Evolutionary conservation across 805 yeast genomes (phyloP), one percentile per base, ranked within the genome.

Genomic region (Yarrowia bubula): DNA sequence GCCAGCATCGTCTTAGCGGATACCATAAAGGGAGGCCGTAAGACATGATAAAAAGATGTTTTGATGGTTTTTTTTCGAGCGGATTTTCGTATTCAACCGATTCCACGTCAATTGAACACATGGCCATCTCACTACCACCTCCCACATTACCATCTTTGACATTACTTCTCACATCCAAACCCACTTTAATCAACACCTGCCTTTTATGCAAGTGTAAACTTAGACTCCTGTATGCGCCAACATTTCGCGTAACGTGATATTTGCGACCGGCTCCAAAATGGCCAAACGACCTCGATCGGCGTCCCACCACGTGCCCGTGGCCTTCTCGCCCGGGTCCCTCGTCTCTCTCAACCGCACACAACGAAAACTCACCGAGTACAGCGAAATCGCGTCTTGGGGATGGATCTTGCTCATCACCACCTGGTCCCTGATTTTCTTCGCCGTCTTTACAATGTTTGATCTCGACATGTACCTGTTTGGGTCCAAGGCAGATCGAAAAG

Each of bases 351-450:
- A 55, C 31, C 61, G 38, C 38, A 55, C 61, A 17, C 61, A 55
- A n/a, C 61, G 32, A 13, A 39, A 41, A 41, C 41, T 55, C 61
- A 9, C 32, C 33, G 43, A 60, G 13, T 65, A 46, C 47, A 44
- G 39, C 22, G 35, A 35, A n/a, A 53, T 55, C 11, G 63, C 63
- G 31, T 53, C 57, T 9, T 65, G 65, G 51, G 69, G 68, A 18
- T 43, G 39, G 39, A 28, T 41, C 38, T 18, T 68, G 15, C 33
- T 68, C 15, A 3, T 44, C 15, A 48, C 55, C 2, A 65, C 67
- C 11, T 68, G 69, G 69, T 8, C 46, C 1, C 53, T 68, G 41
- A 64, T 51, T 14, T 43, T 41, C 14, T 31, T 65, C n/a, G 58
- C 64, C n/a, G 42, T 68, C 4, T 67, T 62, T 46, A 50, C 64